These are phyloP conservation scores for Neopestalotiopsis sp. DNA, from an alignment of 2,329 filamentous ascomycete genomes.

Conservation along the genomic window DNA sequence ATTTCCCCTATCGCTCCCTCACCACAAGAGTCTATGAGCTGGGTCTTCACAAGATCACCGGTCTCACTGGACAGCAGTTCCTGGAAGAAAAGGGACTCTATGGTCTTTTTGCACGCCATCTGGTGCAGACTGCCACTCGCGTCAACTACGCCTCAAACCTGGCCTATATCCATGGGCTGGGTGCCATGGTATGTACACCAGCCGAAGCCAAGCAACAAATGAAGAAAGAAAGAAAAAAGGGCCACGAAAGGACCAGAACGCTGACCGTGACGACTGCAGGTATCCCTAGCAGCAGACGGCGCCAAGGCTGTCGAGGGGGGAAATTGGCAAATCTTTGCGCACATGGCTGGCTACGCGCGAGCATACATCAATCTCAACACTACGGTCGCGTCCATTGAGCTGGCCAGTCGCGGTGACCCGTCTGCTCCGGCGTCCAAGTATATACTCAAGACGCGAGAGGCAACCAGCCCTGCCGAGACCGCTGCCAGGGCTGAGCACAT, in stretches of 20 bases:
- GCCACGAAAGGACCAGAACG: background rate
- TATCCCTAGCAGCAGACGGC: conserved; percentile 88
- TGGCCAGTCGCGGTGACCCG: conserved; percentile 49
- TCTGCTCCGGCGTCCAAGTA: conserved; percentile 51
- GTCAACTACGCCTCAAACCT: conserved; percentile 96
- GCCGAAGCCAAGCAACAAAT: no score
- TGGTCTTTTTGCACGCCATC: conserved; percentile 73
- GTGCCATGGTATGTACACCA: conserved; percentile 70
- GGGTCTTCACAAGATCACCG: conserved; percentile 70
- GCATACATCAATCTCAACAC: conserved; percentile 71
- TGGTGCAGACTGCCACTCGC: conserved; percentile 88
- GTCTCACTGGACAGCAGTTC: conserved; percentile 75
- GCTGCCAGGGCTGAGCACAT: conserved; percentile 49
- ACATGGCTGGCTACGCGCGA: conserved; percentile 72
- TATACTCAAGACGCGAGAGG: conserved; percentile 44
- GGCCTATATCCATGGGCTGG: conserved; percentile 83
- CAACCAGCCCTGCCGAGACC: conserved; percentile 26
- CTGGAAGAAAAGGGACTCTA: conserved; percentile 72
- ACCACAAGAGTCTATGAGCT: conserved; percentile 71
- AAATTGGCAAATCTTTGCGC: conserved; percentile 94
- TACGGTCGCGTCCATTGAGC: conserved; percentile 65
- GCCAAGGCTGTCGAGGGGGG: conserved; percentile 81
- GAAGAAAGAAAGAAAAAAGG: no score
- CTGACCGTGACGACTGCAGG: conserved; percentile 40
- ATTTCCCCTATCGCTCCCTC: conserved; percentile 85